A percentile compares a stretch with the other conserved stretches of the same genome.
Conservation (phyloP, 768 basidiomycete genomes). For the Boletus pseudopeckii region DNA sequence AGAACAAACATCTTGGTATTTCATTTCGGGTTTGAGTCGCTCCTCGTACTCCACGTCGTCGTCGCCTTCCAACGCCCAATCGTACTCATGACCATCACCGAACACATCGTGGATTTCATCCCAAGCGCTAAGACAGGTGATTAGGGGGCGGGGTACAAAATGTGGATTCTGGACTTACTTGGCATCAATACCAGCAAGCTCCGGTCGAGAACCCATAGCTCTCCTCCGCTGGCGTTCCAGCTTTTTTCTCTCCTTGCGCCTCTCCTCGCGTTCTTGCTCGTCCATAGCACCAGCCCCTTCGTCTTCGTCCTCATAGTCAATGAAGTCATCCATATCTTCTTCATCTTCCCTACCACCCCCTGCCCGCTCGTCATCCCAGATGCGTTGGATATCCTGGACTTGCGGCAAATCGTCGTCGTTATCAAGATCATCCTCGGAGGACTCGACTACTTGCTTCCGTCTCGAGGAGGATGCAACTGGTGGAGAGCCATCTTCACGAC, state of each 20-base stretch:
- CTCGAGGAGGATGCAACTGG: conserved; percentile 60
- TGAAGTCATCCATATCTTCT: conserved; percentile 71
- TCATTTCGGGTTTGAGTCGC: conserved; percentile 65
- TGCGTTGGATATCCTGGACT: conserved; percentile 57
- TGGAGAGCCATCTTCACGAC: conserved; percentile 68
- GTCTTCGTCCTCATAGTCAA: conserved; percentile 75
- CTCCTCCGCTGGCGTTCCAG: conserved; percentile 65
- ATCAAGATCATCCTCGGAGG: conserved; percentile 74
- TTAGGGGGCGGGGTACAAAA: conserved; percentile 6
- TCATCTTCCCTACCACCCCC: conserved; percentile 48
- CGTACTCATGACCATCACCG: conserved; percentile 94
- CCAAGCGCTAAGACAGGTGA: conserved; percentile 66
- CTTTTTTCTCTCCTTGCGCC: conserved; percentile 60
- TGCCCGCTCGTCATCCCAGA: conserved; percentile 76
- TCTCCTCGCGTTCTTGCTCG: conserved; percentile 72
- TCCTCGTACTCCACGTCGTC: conserved; percentile 51
- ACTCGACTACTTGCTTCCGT: conserved; percentile 58
- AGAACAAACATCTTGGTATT: conserved; percentile 71
- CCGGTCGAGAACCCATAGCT: conserved; percentile 61
- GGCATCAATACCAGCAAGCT: conserved; percentile 77
- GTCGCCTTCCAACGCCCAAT: conserved; percentile 88
- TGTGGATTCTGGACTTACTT: conserved; percentile 49
- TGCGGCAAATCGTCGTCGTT: conserved; percentile 49
- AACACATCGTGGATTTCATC: conserved; percentile 95
- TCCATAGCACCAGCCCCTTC: conserved; percentile 79